Percentiles rank a stretch among this genome's conserved stretches.
Evolutionary conservation across 768 basidiomycete genomes (phyloP).

Genomic region (Leucosporidium scottii): DNA sequence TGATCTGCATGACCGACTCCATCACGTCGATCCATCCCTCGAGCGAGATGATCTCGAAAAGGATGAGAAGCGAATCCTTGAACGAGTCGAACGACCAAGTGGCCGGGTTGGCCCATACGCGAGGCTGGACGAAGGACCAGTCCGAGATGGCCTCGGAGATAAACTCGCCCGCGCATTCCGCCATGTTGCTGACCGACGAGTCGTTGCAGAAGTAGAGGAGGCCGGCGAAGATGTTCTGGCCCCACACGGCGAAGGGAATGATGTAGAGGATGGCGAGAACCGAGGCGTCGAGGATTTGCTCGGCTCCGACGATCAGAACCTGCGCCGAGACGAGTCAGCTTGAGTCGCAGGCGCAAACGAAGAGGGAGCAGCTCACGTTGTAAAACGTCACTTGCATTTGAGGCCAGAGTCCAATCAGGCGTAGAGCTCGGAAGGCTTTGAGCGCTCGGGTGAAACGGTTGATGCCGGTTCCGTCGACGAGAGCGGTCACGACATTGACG

Average conservation of each 20-base stretch:
- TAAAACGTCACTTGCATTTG: constrained; percentile 78
- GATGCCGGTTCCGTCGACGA: constrained; percentile 15
- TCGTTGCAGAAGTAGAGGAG: constrained; percentile 82
- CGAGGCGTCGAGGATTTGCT: constrained; percentile 80
- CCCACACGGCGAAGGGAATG: constrained; percentile 64
- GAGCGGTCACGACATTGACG: constrained; percentile 30
- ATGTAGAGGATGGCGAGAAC: constrained; percentile 68
- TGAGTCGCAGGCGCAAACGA: constrained; percentile 35
- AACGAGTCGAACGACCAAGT: constrained; percentile 87
- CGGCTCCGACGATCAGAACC: constrained; percentile 74
- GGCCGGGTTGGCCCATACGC: constrained; percentile 85
- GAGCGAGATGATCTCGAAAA: constrained; percentile 91
- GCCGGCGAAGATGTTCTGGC: constrained; percentile 84
- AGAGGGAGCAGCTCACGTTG: constrained; percentile 10
- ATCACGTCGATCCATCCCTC: constrained; percentile 98
- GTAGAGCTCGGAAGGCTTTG: constrained; percentile 74
- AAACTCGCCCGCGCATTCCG: constrained; percentile 70
- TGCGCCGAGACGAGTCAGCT: constrained; percentile 11
- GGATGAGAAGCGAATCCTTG: constrained; percentile 70
- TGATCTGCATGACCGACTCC: constrained; percentile 68
- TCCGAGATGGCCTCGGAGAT: constrained; percentile 52
- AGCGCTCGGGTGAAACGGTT: constrained; percentile 74
- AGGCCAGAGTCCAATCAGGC: constrained; percentile 81
- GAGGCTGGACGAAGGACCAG: constrained; percentile 60
- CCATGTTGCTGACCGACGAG: constrained; percentile 49